Evolutionary conservation across 2,329 filamentous ascomycete genomes (phyloP), one percentile per base, ranked within the genome.

Genomic region (Claviceps sp.): DNA sequence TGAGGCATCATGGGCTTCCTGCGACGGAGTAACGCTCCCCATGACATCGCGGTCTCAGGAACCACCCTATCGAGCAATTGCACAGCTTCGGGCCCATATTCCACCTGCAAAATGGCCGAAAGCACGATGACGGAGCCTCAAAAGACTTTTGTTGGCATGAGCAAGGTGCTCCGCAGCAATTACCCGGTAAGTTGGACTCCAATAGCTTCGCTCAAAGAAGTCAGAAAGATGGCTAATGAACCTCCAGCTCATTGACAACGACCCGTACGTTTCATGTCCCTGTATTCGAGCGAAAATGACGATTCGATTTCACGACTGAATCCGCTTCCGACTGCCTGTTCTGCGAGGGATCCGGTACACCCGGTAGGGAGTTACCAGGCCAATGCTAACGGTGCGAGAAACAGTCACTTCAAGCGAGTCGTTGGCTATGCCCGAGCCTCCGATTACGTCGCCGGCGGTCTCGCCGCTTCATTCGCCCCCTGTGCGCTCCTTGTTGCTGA

Each of bases 241-340:
- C 57, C 64, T 64, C 60, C 72, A 98, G 93, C 86, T 97, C 74
- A 97, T 98, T 72, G 93, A 98, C 76, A 94, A 88, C 75, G 93
- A 98, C 72, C 93, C 93, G 90, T 96, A 90, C 53, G 67, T 68
- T 46, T 37, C 44, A 34, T 14, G 37, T 4, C 16, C 22, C 37
- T 37, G 16, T n/a, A 22, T 14, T 20, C 9, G 1, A 34, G 30
- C 30, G 30, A 34, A 34, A 34, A 11, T 11, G 11, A 11, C 9
- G 30, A 11, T 11, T 11, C 30, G 30, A 11, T 4, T 34, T 11
- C 9, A 34, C 9, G 30, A 34, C 30, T 34, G 30, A 34, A 34
- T 34, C 3, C 30, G 4, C 30, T 34, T 34, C 9, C 9, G 30
- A 34, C 9, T 11, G 30, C 9, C 30, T 34, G 9, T 34, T 4